Evolutionary conservation across 2,329 filamentous ascomycete genomes (phyloP), one percentile per base, ranked within the genome.

Genomic region (Pseudogymnoascus sp.): DNA sequence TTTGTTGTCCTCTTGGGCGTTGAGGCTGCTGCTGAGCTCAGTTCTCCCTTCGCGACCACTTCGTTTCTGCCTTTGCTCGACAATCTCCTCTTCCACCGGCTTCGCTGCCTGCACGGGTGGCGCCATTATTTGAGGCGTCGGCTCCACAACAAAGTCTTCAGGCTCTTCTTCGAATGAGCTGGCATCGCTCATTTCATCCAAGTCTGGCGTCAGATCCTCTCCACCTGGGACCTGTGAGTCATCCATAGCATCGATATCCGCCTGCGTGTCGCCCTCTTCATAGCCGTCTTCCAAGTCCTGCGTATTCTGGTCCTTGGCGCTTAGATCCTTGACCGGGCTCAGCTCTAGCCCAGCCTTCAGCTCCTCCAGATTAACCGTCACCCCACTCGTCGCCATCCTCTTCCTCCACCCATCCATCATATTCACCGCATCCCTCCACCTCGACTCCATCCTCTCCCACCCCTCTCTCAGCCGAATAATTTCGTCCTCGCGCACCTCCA

Each of bases 361-460:
- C 69, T 88, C 86, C 64, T 87, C 84, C 62, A 87, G 78, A 69
- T 90, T 87, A 67, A 93, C 84, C 0, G 88, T 85, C 65, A 86
- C 83, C 4, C 88, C 88, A 67, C 83, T 87, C 61, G 81, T 82
- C 15, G 84, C 85, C 84, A 96, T 91, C 44, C 91, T 84, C 73
- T 86, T 88, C 65, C 93, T 87, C 93, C 95, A 97, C 35, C 89
- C 87, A 67, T 97, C 91, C 79, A 99, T 96, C 77, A 99, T 85
- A 37, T 86, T 83, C 11, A 97, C 87, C 0, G 95, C 91, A 72
- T 97, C 93, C 67, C 86, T 88, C 91, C 95, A 96, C 61, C 92
- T 85, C 21, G 80, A 83, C 75, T 97, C 93, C 90, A 97, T 96
- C 76, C 89, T 92, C 73, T 96, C 90, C 88, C 93, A 96, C 15